Base-by-base conservation (phyloP, 805 yeast species). In the Tanozyma kutaoensis region DNA sequence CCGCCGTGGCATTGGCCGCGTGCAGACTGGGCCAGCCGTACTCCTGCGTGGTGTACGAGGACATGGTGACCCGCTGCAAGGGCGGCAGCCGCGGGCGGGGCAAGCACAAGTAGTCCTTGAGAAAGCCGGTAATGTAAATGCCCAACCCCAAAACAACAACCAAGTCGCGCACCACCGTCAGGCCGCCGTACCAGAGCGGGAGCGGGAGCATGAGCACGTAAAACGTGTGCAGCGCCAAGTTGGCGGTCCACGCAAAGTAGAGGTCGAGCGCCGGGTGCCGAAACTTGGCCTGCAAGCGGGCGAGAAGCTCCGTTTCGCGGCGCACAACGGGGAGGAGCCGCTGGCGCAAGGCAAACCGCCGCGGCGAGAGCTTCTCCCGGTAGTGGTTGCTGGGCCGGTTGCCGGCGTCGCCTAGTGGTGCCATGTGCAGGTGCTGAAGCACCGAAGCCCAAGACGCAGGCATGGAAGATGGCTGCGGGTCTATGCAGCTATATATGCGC, bases 21-120 rank as follows among this genome's bases (percentile, higher is more conserved):
- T 88, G 98, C 3, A 93, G 76, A 22, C 85, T 72, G 1, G 97
- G 98, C 40, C 86, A 84, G 3, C 98, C 98, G 49, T 88, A 88
- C 48, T 88, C 98, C 41, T 77, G 72, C 3, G 93, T 69, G 0
- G 97, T 91, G 38, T 82, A 81, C n/a, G 78, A 76, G 32, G 86
- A 75, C 72, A 88, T 67, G 8, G 97, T 85, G 39, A 88, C 74
- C 41, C 98, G 64, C 44, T 76, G 81, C 23, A 88, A 51, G 0
- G 98, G 97, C 2, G 98, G 97, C 2, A 94, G 76, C 32, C 71
- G 54, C 2, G 98, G 98, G 33, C 98, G 62, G 13, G 98, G 98
- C 26, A 88, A 58, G 44, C 97, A 88, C 40, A 85, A 61, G 38
- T 63, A 76, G 48, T 88, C 98, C 46, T 88, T 88, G 28, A 79